phyloP scores from a whole-genome alignment of 129 eudicot genomes.

The Saussurea involucrata region DNA sequence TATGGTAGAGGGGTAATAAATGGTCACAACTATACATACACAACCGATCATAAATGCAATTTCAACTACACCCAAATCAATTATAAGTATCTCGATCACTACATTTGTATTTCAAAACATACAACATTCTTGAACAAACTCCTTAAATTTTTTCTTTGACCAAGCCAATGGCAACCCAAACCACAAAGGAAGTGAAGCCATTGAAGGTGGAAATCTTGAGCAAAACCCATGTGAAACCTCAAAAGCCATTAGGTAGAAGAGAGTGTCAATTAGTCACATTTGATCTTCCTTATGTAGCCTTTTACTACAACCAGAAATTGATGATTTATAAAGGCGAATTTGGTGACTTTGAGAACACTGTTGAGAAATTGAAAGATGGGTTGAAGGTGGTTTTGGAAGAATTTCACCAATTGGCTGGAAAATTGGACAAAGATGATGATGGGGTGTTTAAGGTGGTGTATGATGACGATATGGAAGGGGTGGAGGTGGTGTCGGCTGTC shows the following conservation, averaged over 20 bases:
- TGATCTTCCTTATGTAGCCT: conserved; percentile 93
- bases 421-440: conserved; percentile 77
- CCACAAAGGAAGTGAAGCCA: conserved; percentile 22
- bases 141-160: neutral
- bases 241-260: conserved; percentile 57
- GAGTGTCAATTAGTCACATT: conserved; percentile 87
- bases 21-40: conserved; percentile 39
- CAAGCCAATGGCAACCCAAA: conserved; percentile 39
- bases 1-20: conserved; percentile 31
- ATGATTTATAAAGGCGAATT: conserved; percentile 55
- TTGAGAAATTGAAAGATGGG: conserved; percentile 73
- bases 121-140: conserved; percentile 9
- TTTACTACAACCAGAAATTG: conserved; percentile 85
- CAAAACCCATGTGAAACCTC: conserved; percentile 66
- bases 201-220: conserved; percentile 47
- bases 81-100: conserved; percentile 33
- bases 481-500: conserved; percentile 66
- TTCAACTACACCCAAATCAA: conserved; percentile 36
- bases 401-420: conserved; percentile 86
- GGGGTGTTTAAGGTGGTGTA: conserved; percentile 93
- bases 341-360: conserved; percentile 41
- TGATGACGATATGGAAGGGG: conserved; percentile 83
- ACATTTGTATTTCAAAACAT: conserved; percentile 25
- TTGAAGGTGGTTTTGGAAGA: conserved; percentile 68
- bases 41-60: conserved; percentile 46